Evolutionary conservation across 345 rosid species (phyloP).

Genomic region (Aegle marmelos): DNA sequence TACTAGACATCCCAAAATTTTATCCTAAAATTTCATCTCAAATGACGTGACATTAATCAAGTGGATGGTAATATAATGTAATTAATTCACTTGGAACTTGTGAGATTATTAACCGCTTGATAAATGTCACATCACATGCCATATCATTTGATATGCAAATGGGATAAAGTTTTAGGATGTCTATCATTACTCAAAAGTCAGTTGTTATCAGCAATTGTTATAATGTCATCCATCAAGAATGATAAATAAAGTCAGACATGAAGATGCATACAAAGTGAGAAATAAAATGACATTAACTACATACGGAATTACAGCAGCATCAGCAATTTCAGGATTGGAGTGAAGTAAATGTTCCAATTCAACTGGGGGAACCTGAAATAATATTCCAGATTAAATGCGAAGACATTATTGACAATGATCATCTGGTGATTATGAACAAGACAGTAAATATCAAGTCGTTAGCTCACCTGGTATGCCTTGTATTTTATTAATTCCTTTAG

Average conservation of each 20-base stretch:
- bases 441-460: neutral
- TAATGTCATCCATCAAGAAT: neutral
- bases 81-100: neutral
- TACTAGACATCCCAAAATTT: no score
- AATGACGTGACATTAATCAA: no score
- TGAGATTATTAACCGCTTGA: no score
- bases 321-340: slow-evolving; percentile 67
- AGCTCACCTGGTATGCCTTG: slow-evolving; percentile 87
- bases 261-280: neutral
- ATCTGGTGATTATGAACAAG: neutral
- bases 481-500: slow-evolving; percentile 93
- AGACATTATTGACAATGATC: neutral
- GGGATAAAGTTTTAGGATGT: no score
- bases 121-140: no score
- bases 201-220: neutral
- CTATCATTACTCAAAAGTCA: neutral
- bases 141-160: no score
- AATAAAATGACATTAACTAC: slow-evolving; percentile 18
- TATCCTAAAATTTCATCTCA: no score
- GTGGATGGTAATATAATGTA: neutral
- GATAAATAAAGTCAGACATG: neutral
- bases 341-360: slow-evolving; percentile 86
- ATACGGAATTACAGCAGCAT: slow-evolving; percentile 96
- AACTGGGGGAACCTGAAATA: slow-evolving; percentile 83
- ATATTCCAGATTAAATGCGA: slow-evolving; percentile 5